phyloP scores from a whole-genome alignment of 2,329 filamentous ascomycete species.

The Alternaria tenuissima region DNA sequence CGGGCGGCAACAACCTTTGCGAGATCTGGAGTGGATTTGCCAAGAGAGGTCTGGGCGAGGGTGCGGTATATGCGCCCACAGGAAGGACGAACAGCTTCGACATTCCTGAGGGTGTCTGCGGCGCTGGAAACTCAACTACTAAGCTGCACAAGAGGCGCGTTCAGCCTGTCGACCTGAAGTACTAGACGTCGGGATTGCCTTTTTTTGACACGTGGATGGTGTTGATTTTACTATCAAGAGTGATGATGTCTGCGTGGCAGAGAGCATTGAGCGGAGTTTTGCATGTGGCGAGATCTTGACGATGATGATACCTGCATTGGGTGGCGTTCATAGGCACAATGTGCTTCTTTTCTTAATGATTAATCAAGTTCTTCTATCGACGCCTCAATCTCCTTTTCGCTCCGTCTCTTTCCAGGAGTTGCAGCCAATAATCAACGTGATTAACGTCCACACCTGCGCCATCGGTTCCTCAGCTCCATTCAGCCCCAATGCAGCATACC shows the following conservation, averaged over 20 bases:
- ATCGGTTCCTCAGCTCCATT: not conserved
- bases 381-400: not conserved
- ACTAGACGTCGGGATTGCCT: not conserved
- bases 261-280: not conserved
- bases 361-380: not conserved
- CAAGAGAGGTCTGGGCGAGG: constrained; percentile 63
- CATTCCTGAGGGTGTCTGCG: constrained; percentile 32
- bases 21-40: constrained; percentile 65
- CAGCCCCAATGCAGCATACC: not conserved
- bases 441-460: not conserved
- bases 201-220: not conserved
- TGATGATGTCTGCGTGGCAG: not conserved
- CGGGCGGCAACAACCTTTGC: constrained; percentile 61
- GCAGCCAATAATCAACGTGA: not conserved
- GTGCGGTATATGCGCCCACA: constrained; percentile 32
- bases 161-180: not conserved
- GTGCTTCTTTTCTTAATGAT: not conserved
- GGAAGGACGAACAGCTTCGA: constrained; percentile 33
- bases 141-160: not conserved
- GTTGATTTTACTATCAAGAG: not conserved
- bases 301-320: constrained; percentile 5
- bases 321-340: not conserved
- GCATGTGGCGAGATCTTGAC: not conserved
- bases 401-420: not conserved
- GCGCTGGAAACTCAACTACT: not conserved